Evolutionary conservation across 768 basidiomycete species (phyloP), one percentile per base, ranked within the genome.

Genomic region (Holtermannia corniformis): DNA sequence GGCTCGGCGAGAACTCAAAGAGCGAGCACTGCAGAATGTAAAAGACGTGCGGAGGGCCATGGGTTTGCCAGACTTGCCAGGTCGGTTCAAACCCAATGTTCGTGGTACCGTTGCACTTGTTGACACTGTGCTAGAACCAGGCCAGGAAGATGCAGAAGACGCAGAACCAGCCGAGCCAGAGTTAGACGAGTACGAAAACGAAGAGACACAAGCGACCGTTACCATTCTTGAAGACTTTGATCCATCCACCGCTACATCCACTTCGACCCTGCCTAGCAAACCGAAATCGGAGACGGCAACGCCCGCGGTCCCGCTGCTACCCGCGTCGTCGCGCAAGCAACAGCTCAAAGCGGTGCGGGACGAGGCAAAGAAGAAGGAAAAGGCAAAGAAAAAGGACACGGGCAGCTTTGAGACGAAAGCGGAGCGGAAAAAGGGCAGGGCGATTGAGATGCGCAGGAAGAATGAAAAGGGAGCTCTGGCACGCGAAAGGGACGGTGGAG

Each of bases 201-300:
- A 89, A 63, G 84, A 91, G 64, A 79, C 84, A 55, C 77, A 87
- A 26, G 87, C 91, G 43, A 88, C 86, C 16, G 90, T 95, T 43
- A 91, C 89, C 14, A 82, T 95, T 47, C 82, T 87, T 13, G 87
- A 95, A 67, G 88, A 95, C 68, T 87, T 93, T 69, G 87, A 92
- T 68, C 81, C 86, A 80, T 62, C 72, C 76, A 16, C 32, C 4
- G 27, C 42, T 71, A 83, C 41, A 46, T 50, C 20, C 37, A 3
- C 21, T 40, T 7, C 43, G 49, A 48, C 20, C 56, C 60, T 40
- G 55, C 47, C 25, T 49, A 44, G 1, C 28, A 28, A 22, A 24
- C 45, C 42, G 13, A 49, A 21, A 40, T 49, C 20, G 44, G 19
- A 25, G 47, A 44, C n/a, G 66, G 76, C 80, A 26, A 78, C 81